phyloP scores from a whole-genome alignment of 2,329 filamentous ascomycete species.

The Colletotrichum godetiae region DNA sequence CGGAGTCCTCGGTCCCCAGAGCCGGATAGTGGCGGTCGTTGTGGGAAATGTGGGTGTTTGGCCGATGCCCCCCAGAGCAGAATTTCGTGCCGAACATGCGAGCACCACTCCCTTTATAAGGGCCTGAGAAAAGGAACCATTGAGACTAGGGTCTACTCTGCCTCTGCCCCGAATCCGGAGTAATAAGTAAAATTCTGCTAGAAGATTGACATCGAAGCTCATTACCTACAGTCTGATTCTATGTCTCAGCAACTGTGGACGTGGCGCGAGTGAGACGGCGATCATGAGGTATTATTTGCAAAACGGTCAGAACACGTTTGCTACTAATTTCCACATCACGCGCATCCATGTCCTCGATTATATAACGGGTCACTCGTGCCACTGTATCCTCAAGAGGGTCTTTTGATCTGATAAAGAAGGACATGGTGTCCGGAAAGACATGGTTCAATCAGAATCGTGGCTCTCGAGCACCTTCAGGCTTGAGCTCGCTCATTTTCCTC shows the following conservation, averaged over 20 bases:
- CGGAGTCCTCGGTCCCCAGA: no score
- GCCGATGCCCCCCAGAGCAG: not conserved
- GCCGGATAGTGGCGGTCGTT: not conserved
- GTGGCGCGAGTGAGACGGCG: not conserved
- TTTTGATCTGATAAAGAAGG: no score
- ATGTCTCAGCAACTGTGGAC: not conserved
- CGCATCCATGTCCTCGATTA: not conserved
- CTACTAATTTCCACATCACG: not conserved
- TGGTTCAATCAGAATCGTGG: no score
- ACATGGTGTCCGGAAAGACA: no score
- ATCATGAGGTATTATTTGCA: not conserved
- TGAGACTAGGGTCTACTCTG: not conserved
- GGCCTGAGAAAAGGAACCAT: not conserved
- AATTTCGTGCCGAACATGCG: not conserved
- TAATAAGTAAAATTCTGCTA: not conserved
- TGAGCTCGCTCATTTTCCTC: no score
- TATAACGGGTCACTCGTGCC: not conserved
- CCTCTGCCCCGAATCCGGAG: not conserved
- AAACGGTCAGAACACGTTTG: not conserved
- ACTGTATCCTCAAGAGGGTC: no score
- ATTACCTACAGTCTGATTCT: not conserved
- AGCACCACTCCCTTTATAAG: not conserved
- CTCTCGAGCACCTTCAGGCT: no score
- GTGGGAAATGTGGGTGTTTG: not conserved
- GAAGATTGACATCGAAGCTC: not conserved